Evolutionary conservation across 306 rosid species (phyloP), one percentile per base, ranked within the genome.

Genomic region (Casuarina cunninghamiana): DNA sequence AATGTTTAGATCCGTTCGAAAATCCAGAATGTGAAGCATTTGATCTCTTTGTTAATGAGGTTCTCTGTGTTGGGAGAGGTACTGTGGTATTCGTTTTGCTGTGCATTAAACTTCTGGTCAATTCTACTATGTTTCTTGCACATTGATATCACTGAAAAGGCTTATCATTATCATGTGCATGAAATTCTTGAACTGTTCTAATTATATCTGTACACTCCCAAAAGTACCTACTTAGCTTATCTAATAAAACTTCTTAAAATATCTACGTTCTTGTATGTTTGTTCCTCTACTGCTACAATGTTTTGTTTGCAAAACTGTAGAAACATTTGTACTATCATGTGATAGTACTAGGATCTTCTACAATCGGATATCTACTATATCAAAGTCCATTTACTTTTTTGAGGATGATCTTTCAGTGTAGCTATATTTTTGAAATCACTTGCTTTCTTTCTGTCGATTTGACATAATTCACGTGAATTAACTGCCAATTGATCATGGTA

Each of bases 1-100:
- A 90, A 76, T 94, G 97, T 79, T 68, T 94, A 76, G 98, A 94
- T 80, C 98, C 98, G 39, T 94, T 94, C 69, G 98, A 90, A 66
- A 74, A 73, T 19, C 98, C 97, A 51, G 97, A 94, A 76, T 94
- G 93, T 79, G 97, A 94, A 84, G 98, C 98, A 42, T 87, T 87
- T 78, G 95, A 94, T 86, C 16, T 94, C 69, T 94, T 92, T 49
- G 93, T 94, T 26, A 92, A 94, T 19, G 93, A 90, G 89, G 84
- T 86, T 80, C 83, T 86, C 37, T 94, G 98, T 81, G 76, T 81
- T 6, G 98, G 98, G 75, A 84, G 89, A 92, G 97, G 98, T 94
- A 82, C 54, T 26, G 19, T 16, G 62, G 37, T 60, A 58, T 15
- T 10, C 50, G 12, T n/a, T 63, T 37, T 70, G 15, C 53, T 53